Conservation (phyloP, 768 basidiomycete species). For the Mycena amicta region DNA sequence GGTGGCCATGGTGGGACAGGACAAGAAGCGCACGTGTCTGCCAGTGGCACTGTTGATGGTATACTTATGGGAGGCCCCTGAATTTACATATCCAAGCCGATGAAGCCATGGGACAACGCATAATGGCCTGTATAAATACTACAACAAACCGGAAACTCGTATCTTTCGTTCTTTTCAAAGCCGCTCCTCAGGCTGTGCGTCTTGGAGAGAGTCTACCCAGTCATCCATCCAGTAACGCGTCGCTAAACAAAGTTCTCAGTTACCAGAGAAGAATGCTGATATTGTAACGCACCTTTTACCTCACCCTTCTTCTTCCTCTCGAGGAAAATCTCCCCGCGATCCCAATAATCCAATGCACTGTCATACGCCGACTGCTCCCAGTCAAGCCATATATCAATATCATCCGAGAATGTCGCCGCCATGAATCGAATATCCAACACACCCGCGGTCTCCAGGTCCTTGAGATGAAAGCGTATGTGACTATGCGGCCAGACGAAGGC, state of each 20-base stretch:
- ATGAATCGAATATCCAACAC: neutral
- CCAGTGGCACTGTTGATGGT: no score
- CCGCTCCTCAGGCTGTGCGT: no score
- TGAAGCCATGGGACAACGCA: no score
- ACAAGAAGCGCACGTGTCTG: no score
- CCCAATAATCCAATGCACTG: neutral
- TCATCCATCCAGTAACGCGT: neutral
- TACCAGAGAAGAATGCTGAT: neutral
- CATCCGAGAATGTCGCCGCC: neutral
- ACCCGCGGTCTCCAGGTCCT: neutral
- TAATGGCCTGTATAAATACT: no score
- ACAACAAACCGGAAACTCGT: no score
- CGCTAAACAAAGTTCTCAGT: neutral
- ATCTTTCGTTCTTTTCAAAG: no score
- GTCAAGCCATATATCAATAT: neutral
- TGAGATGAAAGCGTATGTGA: neutral
- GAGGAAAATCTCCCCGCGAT: neutral
- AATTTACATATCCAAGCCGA: no score
- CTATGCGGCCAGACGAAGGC: neutral
- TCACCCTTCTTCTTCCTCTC: neutral
- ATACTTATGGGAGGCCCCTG: no score
- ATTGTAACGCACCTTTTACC: neutral
- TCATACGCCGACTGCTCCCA: neutral
- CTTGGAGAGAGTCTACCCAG: no score
- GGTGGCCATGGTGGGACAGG: no score